Percentiles rank a stretch among this genome's conserved stretches.
These are phyloP conservation scores for Pythium periplocum DNA, from an alignment of 352 stramenopile genomes.

Conservation along the genomic window DNA sequence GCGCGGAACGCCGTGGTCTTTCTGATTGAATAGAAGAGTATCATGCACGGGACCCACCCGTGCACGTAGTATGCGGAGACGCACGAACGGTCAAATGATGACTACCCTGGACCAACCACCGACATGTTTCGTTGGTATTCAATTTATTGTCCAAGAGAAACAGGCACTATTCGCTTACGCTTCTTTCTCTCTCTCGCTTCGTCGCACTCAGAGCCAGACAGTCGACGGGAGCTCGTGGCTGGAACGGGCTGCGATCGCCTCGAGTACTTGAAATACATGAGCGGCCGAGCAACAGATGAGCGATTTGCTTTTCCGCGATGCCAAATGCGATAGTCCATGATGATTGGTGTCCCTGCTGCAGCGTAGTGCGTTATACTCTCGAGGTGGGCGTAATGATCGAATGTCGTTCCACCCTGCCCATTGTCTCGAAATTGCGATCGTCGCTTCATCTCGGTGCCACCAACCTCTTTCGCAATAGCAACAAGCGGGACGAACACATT, in stretches of 20 bases:
- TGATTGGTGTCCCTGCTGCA: conserved; percentile 44
- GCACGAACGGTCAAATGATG: no score
- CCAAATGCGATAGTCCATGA: conserved; percentile 83
- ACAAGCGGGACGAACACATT: conserved; percentile 76
- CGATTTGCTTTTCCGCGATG: conserved; percentile 56
- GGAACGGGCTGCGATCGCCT: conserved; percentile 1
- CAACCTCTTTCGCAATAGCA: conserved; percentile 32
- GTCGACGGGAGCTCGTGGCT: no score
- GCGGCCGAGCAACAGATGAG: conserved; percentile 25
- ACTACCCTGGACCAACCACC: no score
- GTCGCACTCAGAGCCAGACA: no score
- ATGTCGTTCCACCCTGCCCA: conserved; percentile 24
- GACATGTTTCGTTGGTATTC: no score
- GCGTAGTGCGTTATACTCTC: conserved; percentile 48
- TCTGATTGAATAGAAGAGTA: no score
- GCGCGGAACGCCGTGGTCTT: no score
- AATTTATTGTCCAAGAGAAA: no score
- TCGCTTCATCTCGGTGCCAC: conserved; percentile 69
- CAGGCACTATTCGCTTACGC: no score
- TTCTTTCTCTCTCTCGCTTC: no score
- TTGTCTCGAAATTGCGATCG: conserved; percentile 46
- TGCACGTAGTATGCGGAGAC: no score
- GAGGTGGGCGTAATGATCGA: conserved; percentile 45
- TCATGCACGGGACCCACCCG: no score
- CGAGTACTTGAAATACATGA: conserved; percentile 74